Conservation (phyloP, 768 basidiomycete genomes). For the Agrocybe pediades region DNA sequence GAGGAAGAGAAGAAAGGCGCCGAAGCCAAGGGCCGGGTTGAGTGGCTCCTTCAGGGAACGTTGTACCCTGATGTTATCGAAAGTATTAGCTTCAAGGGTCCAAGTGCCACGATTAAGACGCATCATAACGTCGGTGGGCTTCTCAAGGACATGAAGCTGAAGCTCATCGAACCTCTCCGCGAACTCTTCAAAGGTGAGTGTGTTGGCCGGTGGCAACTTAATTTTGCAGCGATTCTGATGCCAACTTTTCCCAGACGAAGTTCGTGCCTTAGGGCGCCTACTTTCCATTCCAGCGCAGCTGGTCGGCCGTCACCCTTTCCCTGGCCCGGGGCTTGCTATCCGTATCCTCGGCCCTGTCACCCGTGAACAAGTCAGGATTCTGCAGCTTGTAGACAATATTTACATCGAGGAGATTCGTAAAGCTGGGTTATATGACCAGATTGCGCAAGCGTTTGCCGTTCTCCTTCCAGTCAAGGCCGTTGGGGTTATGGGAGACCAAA, state of each 20-base stretch:
- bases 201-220: not conserved
- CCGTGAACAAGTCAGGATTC: conserved; percentile 86
- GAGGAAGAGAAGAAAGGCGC: conserved; percentile 69
- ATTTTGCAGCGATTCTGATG: not conserved
- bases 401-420: conserved; percentile 98
- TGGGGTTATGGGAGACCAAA: conserved; percentile 94
- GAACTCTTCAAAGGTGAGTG: conserved; percentile 95
- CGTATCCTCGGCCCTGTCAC: conserved; percentile 96
- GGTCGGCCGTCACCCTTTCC: conserved; percentile 97
- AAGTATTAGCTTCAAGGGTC: conserved; percentile 98
- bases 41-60: conserved; percentile 97
- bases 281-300: conserved; percentile 90
- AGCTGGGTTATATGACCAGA: conserved; percentile 89
- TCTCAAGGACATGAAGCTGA: conserved; percentile 96
- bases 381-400: conserved; percentile 91
- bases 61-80: conserved; percentile 99
- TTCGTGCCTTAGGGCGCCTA: conserved; percentile 88
- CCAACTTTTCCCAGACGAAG: conserved; percentile 70
- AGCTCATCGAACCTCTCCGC: conserved; percentile 95
- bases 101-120: conserved; percentile 98
- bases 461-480: conserved; percentile 94
- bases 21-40: conserved; percentile 85
- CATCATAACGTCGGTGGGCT: conserved; percentile 99
- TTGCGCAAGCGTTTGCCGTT: conserved; percentile 96
- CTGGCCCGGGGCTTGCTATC: conserved; percentile 96